phyloP scores from a whole-genome alignment of 306 rosid genomes.

The Hippophae rhamnoides region DNA sequence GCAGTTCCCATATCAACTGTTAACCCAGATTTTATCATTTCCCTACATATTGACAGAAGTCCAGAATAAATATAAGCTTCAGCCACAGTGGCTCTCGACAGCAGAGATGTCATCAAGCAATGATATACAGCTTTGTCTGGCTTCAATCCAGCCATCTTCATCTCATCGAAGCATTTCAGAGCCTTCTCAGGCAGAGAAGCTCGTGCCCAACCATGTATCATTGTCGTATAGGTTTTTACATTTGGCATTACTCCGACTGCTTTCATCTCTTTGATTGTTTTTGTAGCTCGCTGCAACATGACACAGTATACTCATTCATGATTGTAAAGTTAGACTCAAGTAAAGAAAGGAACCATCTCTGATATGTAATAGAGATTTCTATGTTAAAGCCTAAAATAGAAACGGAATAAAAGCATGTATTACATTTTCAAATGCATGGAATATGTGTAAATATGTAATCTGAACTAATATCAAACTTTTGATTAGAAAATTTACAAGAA shows the following conservation, averaged over 20 bases:
- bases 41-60: constrained; percentile 52
- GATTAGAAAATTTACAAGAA: too few relatives aligned
- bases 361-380: too few relatives aligned
- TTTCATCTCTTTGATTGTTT: constrained; percentile 64
- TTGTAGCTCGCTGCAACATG: constrained; percentile 58
- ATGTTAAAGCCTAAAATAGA: too few relatives aligned
- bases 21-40: constrained; percentile 70
- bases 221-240: constrained; percentile 76
- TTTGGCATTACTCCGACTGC: constrained; percentile 73
- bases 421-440: too few relatives aligned
- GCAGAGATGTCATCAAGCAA: constrained; percentile 87
- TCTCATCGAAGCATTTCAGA: constrained; percentile 63
- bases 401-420: too few relatives aligned
- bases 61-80: constrained; percentile 61
- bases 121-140: constrained; percentile 95
- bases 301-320: not conserved
- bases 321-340: constrained; percentile 8
- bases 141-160: constrained; percentile 70
- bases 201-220: constrained; percentile 93
- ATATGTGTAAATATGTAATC: too few relatives aligned
- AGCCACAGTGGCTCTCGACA: constrained; percentile 79
- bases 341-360: not conserved
- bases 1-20: constrained; percentile 98
- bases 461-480: too few relatives aligned
- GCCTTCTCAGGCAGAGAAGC: constrained; percentile 95